Conservation (phyloP, 2,329 filamentous ascomycete species). For the Hirsutella minnesotensis region DNA sequence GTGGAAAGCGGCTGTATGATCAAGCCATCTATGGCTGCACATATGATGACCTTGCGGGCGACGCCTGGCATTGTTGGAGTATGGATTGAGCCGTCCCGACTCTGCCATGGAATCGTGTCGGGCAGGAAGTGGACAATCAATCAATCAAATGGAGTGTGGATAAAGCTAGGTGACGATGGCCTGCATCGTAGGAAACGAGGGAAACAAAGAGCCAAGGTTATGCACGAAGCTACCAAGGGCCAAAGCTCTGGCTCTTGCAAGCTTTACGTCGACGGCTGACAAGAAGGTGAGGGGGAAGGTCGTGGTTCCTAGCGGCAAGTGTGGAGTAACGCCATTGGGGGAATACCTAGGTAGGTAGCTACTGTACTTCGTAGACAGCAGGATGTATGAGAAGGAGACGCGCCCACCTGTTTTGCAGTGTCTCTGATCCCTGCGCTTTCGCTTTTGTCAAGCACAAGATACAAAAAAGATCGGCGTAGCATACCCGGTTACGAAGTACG, state of each 20-base stretch:
- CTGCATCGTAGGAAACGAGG: neutral
- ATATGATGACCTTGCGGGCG: conserved; percentile 68
- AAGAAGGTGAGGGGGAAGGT: too few relatives aligned
- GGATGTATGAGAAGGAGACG: too few relatives aligned
- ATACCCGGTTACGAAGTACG: too few relatives aligned
- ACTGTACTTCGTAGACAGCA: too few relatives aligned
- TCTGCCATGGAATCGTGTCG: too few relatives aligned
- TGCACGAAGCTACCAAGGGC: neutral
- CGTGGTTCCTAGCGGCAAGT: neutral
- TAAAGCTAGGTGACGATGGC: neutral
- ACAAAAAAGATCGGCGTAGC: too few relatives aligned
- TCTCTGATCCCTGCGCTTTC: neutral
- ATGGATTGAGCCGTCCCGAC: neutral
- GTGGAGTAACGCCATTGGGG: conserved; percentile 1
- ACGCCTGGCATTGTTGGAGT: conserved; percentile 54
- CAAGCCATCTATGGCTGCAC: conserved; percentile 72
- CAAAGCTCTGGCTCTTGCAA: too few relatives aligned
- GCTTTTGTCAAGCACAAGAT: too few relatives aligned
- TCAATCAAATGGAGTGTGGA: too few relatives aligned
- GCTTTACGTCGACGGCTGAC: too few relatives aligned
- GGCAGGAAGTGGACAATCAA: neutral
- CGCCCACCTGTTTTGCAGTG: too few relatives aligned
- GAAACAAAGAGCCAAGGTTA: neutral
- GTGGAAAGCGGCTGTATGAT: conserved; percentile 61
- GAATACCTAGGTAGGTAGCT: too few relatives aligned